phyloP scores from a whole-genome alignment of 225 moss, liverwort and hornwort species.

The Anthoceros angustus region DNA sequence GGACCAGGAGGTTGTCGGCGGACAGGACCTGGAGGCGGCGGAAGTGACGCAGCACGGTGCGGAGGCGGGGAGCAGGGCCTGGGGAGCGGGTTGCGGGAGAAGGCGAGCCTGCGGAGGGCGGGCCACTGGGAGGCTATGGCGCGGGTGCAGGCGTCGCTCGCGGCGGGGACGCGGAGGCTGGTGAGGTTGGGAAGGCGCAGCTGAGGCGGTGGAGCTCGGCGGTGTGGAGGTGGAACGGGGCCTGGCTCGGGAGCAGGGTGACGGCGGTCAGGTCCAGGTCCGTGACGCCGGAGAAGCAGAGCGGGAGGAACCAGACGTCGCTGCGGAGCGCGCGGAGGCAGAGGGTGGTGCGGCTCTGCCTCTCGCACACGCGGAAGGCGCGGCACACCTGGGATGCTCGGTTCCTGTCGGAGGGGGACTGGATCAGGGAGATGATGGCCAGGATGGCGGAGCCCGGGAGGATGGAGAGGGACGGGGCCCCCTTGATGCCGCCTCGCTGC shows the following conservation, averaged over 20 bases:
- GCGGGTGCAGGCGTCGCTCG: neutral
- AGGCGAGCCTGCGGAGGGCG: neutral
- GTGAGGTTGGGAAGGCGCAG: constrained; percentile 16
- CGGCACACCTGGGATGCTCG: constrained; percentile 19
- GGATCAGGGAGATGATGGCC: constrained; percentile 12
- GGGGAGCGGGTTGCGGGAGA: neutral
- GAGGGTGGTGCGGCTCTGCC: constrained; percentile 13
- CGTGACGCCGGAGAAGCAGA: constrained; percentile 15
- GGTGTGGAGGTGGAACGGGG: constrained; percentile 8
- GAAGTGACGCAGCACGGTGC: neutral
- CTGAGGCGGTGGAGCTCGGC: constrained; percentile 12
- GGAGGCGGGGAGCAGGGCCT: neutral
- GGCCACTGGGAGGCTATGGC: neutral
- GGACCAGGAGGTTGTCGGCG: constrained; percentile 13
- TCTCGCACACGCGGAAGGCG: constrained; percentile 17
- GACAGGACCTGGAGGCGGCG: constrained; percentile 12
- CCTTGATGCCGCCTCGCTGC: constrained; percentile 10
- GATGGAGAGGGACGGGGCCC: constrained; percentile 14
- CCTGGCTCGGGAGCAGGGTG: constrained; percentile 13
- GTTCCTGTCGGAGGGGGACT: constrained; percentile 14
- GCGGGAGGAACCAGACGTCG: constrained; percentile 15
- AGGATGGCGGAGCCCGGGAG: constrained; percentile 14
- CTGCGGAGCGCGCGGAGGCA: constrained; percentile 12
- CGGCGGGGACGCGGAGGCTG: constrained; percentile 8
- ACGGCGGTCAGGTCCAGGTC: constrained; percentile 20